Percentiles rank a stretch among this genome's conserved stretches.
Conservation (phyloP, 2,329 filamentous ascomycete species). For the Calonectria hawksworthii region DNA sequence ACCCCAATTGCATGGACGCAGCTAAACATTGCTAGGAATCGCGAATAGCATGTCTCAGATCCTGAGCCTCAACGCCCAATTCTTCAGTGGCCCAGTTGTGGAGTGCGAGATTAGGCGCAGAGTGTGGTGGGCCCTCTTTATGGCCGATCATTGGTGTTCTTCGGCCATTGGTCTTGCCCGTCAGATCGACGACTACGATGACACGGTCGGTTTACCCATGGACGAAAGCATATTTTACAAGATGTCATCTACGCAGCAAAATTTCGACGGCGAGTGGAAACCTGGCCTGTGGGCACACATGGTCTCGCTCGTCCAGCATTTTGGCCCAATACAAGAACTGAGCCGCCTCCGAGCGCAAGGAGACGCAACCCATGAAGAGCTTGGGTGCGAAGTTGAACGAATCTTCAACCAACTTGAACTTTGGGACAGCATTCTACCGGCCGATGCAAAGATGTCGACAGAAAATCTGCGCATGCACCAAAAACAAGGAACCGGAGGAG, state of each 20-base stretch:
- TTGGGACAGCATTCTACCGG: background rate
- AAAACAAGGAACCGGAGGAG: background rate
- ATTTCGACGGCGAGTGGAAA: background rate
- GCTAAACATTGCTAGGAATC: background rate
- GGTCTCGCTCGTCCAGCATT: background rate
- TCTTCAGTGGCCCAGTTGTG: background rate
- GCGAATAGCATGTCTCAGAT: background rate
- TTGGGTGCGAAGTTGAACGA: background rate
- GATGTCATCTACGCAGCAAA: background rate
- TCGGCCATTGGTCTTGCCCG: background rate
- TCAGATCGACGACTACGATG: background rate
- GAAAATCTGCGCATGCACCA: background rate
- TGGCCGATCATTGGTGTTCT: constrained; percentile 6
- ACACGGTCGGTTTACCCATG: background rate
- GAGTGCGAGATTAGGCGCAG: background rate
- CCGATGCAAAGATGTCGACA: background rate
- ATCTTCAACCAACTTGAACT: background rate
- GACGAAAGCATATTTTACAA: background rate
- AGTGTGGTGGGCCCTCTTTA: background rate
- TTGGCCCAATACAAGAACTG: background rate
- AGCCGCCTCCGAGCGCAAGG: background rate
- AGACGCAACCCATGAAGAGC: background rate
- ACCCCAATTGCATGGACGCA: background rate
- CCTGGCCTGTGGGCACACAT: background rate
- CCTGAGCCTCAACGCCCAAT: background rate